phyloP scores from a whole-genome alignment of 441 rosid species.

The Pelargonium cotyledonis region DNA sequence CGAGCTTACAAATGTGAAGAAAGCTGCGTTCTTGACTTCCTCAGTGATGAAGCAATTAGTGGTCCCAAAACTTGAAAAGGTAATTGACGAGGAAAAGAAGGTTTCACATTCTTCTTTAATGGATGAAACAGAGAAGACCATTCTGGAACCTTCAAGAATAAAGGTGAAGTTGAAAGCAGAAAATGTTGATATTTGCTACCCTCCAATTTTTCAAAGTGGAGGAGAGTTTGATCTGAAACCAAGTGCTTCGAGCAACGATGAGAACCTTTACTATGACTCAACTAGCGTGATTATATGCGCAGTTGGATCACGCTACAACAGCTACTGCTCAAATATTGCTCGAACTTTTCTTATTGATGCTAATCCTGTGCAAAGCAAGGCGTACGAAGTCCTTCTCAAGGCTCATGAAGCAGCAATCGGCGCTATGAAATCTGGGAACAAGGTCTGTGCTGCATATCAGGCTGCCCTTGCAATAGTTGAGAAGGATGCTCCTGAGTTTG shows the following conservation, averaged over 20 bases:
- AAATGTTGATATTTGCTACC: constrained; percentile 83
- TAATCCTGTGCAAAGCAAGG: constrained; percentile 54
- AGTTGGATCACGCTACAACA: constrained; percentile 70
- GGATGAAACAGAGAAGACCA: constrained; percentile 78
- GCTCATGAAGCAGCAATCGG: constrained; percentile 73
- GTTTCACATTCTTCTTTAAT: constrained; percentile 65
- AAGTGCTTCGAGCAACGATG: constrained; percentile 81
- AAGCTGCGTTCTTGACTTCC: constrained; percentile 65
- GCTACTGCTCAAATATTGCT: constrained; percentile 83
- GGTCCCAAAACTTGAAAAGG: constrained; percentile 72
- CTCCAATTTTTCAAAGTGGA: constrained; percentile 92
- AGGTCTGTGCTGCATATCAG: constrained; percentile 43
- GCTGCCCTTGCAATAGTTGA: constrained; percentile 60
- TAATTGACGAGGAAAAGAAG: constrained; percentile 81
- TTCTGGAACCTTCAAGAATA: constrained; percentile 67
- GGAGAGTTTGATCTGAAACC: constrained; percentile 79
- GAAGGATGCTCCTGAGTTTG: constrained; percentile 64
- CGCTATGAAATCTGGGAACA: constrained; percentile 62
- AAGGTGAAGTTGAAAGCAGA: constrained; percentile 69
- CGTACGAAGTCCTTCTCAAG: constrained; percentile 74
- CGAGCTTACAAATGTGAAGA: constrained; percentile 58
- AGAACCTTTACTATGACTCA: constrained; percentile 62
- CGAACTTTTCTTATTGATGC: constrained; percentile 80
- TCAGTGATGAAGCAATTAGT: constrained; percentile 67
- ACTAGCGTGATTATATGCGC: constrained; percentile 72